Evolutionary conservation across 257 asterid species (phyloP).

Genomic region (Lantana camara): DNA sequence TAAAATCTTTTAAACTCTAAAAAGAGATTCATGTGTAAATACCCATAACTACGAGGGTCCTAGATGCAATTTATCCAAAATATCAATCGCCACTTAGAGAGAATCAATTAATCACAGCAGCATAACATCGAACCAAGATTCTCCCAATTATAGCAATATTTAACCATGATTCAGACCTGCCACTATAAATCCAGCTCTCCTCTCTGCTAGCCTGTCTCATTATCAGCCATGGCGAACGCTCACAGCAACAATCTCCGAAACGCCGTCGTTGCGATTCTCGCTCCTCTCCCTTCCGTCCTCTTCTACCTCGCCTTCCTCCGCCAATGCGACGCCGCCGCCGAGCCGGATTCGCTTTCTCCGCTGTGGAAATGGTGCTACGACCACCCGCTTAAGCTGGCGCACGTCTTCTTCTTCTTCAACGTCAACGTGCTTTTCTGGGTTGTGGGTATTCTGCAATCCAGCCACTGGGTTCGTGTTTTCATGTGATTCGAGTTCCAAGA

Average conservation of each 20-base stretch:
- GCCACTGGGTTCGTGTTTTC: conserved; percentile 73
- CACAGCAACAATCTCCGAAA: conserved; percentile 49
- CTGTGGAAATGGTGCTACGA: conserved; percentile 71
- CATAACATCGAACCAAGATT: background rate
- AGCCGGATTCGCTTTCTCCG: conserved; percentile 39
- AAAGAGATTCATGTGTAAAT: no score
- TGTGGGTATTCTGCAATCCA: conserved; percentile 68
- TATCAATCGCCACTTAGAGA: no score
- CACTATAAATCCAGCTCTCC: conserved; percentile 28
- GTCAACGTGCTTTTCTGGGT: conserved; percentile 80
- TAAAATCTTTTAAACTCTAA: no score
- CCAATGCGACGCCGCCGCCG: conserved; percentile 37
- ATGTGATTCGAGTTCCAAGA: background rate
- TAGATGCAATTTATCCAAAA: no score
- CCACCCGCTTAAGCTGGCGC: conserved; percentile 74
- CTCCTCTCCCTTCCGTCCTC: conserved; percentile 81
- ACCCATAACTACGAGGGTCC: no score
- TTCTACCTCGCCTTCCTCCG: conserved; percentile 74
- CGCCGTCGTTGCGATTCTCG: conserved; percentile 55
- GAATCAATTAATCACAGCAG: background rate
- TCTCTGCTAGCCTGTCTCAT: background rate
- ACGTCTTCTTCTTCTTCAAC: conserved; percentile 76
- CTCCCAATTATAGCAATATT: background rate
- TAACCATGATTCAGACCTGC: background rate
- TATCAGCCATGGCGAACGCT: conserved; percentile 33